These are phyloP conservation scores for Termitomyces sp. DNA, from an alignment of 768 basidiomycete species.

Conservation along the genomic window DNA sequence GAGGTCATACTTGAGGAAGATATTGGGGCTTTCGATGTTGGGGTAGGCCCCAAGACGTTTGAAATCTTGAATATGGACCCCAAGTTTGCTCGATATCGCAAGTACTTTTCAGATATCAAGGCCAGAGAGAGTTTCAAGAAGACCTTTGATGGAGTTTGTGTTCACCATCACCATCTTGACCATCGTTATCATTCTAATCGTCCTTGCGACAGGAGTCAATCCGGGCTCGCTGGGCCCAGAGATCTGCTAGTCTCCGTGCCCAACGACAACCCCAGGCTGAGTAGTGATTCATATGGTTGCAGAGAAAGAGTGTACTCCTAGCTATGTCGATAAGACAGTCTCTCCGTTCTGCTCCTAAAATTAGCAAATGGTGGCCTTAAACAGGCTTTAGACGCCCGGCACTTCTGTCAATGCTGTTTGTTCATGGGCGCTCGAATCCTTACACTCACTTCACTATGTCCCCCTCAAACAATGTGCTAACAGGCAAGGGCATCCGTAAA, in stretches of 20 bases:
- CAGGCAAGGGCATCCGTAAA: constrained; percentile 18
- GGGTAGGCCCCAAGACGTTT: constrained; percentile 41
- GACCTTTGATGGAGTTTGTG: constrained; percentile 53
- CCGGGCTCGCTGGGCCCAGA: neutral
- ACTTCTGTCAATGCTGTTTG: neutral
- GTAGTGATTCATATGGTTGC: neutral
- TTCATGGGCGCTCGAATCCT: neutral
- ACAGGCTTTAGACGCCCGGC: neutral
- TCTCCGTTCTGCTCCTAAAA: too few relatives aligned
- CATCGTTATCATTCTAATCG: neutral
- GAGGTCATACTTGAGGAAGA: constrained; percentile 44
- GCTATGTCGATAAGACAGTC: neutral
- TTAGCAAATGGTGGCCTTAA: too few relatives aligned
- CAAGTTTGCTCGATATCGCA: constrained; percentile 46
- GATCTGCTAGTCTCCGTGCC: neutral
- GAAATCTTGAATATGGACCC: constrained; percentile 36
- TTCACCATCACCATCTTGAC: too few relatives aligned
- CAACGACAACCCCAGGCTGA: constrained; percentile 6
- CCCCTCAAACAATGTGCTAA: neutral
- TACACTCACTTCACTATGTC: neutral
- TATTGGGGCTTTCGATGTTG: constrained; percentile 45
- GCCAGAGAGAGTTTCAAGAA: constrained; percentile 49
- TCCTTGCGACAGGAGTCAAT: neutral
- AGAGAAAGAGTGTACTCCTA: neutral
- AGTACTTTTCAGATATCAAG: constrained; percentile 45